Percentiles rank a stretch among this genome's conserved stretches.
Evolutionary conservation across 495 filamentous ascomycete genomes (phyloP).

Genomic region (Tuber umbilicatum): DNA sequence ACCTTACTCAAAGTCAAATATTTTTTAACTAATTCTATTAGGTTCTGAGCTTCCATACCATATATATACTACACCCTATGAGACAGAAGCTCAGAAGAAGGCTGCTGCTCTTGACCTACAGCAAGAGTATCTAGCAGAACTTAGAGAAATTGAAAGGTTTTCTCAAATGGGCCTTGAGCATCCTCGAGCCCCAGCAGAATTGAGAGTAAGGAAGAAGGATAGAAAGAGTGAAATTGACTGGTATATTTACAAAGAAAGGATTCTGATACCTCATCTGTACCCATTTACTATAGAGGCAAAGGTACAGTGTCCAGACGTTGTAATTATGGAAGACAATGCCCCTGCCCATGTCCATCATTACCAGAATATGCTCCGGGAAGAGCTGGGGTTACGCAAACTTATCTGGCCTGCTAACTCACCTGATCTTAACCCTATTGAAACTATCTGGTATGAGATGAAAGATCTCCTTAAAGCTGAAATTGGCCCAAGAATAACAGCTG

Average conservation of each 20-base stretch:
- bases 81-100: neutral
- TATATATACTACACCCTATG: neutral
- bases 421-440: slow-evolving; percentile 11
- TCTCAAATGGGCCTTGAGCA: neutral
- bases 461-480: neutral
- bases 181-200: neutral
- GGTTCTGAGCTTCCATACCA: slow-evolving; percentile 2
- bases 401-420: slow-evolving; percentile 8
- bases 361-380: neutral
- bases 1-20: no score
- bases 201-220: neutral
- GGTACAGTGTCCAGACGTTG: neutral
- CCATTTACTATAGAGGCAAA: neutral
- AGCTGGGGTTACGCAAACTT: neutral
- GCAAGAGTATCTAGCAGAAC: neutral
- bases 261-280: neutral
- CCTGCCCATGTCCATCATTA: slow-evolving; percentile 1
- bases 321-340: slow-evolving; percentile 16
- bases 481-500: no score
- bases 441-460: slow-evolving; percentile 10
- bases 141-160: neutral
- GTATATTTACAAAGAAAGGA: slow-evolving; percentile 14
- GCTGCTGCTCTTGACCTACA: neutral
- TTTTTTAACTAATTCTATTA: neutral
- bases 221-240: slow-evolving; percentile 6